Evolutionary conservation across 106 monocot genomes (phyloP).

Genomic region (Xerophyta viscosa): DNA sequence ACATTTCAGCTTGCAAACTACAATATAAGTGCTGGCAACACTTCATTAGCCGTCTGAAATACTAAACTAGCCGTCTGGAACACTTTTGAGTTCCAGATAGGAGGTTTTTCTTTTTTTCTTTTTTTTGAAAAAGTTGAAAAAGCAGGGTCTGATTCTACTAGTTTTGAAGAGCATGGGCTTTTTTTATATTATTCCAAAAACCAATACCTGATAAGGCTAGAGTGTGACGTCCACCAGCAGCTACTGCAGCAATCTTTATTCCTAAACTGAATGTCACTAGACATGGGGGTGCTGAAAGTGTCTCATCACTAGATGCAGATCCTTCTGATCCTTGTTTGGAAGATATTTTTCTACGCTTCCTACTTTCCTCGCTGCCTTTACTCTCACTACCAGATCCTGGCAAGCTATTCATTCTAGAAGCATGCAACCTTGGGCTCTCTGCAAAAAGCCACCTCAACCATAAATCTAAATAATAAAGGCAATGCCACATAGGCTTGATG

Average conservation of each 20-base stretch:
- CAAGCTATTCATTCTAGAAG: slow-evolving; percentile 24
- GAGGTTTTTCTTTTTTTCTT: too few relatives aligned
- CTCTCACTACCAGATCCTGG: slow-evolving; percentile 22
- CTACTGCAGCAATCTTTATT: slow-evolving; percentile 54
- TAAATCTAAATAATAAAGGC: too few relatives aligned
- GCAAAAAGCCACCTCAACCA: too few relatives aligned
- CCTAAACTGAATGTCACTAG: slow-evolving; percentile 52
- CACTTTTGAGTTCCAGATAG: too few relatives aligned
- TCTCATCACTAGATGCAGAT: slow-evolving; percentile 60
- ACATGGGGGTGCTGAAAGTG: slow-evolving; percentile 73
- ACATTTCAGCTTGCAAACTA: too few relatives aligned
- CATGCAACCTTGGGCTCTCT: slow-evolving; percentile 64
- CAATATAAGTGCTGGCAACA: too few relatives aligned
- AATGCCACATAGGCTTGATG: too few relatives aligned
- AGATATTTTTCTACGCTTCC: slow-evolving; percentile 65
- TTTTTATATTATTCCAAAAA: too few relatives aligned
- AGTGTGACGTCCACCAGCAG: slow-evolving; percentile 96
- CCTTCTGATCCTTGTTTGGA: slow-evolving; percentile 56
- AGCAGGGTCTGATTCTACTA: not conserved
- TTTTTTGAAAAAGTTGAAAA: not conserved
- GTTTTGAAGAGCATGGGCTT: not conserved
- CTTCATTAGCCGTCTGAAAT: too few relatives aligned
- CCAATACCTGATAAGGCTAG: slow-evolving; percentile 78
- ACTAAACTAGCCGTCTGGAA: too few relatives aligned
- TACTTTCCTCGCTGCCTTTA: slow-evolving; percentile 43